phyloP scores from a whole-genome alignment of 2,329 filamentous ascomycete species.

The Hymenoscyphus albidus region DNA sequence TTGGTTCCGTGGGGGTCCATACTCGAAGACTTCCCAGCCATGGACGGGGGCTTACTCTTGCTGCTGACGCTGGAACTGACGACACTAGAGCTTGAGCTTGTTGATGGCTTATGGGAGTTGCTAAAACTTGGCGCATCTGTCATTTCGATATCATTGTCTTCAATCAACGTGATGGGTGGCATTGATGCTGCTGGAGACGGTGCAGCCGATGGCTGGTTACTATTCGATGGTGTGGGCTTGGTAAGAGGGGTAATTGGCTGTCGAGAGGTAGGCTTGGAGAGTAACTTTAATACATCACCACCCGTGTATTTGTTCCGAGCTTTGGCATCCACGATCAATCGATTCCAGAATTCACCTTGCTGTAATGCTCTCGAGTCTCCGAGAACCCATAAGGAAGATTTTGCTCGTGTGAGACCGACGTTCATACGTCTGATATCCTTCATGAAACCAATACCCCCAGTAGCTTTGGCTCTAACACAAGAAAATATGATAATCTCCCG shows the following conservation, averaged over 20 bases:
- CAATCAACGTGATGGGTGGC: conserved; percentile 2
- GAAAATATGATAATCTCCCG: conserved; percentile 99
- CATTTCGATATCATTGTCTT: conserved; percentile 26
- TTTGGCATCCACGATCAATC: conserved; percentile 78
- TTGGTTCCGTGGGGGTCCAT: conserved; percentile 17
- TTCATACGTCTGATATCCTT: conserved; percentile 99
- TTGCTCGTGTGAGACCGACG: conserved; percentile 92
- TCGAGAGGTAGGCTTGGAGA: conserved; percentile 44
- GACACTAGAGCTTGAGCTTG: conserved; percentile 3
- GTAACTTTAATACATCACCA: conserved; percentile 55
- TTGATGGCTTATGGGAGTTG: conserved; percentile 16
- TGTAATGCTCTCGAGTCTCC: conserved; percentile 84
- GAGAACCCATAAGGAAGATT: conserved; percentile 93
- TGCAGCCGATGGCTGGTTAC: not conserved
- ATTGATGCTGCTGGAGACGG: not conserved
- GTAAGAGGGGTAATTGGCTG: conserved; percentile 10
- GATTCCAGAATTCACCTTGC: conserved; percentile 87
- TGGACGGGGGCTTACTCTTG: not conserved
- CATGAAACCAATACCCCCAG: conserved; percentile 96
- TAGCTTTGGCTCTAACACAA: conserved; percentile 89
- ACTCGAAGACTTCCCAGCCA: not conserved
- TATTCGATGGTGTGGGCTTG: not conserved
- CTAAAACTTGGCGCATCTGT: conserved; percentile 17
- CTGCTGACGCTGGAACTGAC: conserved; percentile 1
- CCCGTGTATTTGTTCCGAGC: conserved; percentile 71